Conservation (phyloP, 2,329 filamentous ascomycete genomes). For the Alternaria panax region DNA sequence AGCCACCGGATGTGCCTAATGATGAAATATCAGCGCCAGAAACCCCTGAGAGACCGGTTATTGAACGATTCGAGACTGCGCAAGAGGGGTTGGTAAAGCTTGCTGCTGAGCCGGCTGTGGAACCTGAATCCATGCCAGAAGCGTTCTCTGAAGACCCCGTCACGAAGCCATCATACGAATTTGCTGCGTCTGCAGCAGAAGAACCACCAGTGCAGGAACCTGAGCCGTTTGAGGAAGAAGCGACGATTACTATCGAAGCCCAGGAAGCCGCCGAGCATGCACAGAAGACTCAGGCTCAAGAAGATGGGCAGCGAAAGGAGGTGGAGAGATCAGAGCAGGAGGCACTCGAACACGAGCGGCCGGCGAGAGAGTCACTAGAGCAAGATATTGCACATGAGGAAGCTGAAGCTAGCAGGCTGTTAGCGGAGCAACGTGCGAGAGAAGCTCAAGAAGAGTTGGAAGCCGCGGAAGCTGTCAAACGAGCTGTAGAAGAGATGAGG, state of each 20-base stretch:
- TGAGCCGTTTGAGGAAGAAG: conserved; percentile 7
- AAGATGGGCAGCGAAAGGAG: not conserved
- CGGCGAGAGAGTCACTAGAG: conserved; percentile 1
- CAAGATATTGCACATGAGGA: conserved; percentile 2
- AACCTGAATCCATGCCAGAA: not conserved
- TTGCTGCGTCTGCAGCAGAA: not conserved
- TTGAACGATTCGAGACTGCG: not conserved
- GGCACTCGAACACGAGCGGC: conserved; percentile 7
- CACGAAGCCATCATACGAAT: conserved; percentile 1
- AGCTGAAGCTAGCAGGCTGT: conserved; percentile 6
- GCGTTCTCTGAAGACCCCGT: not conserved
- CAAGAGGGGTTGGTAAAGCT: not conserved
- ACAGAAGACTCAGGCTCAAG: not conserved
- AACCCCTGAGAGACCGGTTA: not conserved
- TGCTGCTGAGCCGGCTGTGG: not conserved
- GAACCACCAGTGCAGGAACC: conserved; percentile 3
- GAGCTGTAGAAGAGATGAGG: not conserved
- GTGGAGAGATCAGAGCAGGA: conserved; percentile 13
- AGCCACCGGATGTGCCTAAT: conserved; percentile 14
- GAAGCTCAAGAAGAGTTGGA: conserved; percentile 8
- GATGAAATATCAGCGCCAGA: conserved; percentile 1
- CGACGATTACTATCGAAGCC: not conserved
- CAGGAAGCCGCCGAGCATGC: not conserved
- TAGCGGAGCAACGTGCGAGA: not conserved
- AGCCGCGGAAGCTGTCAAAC: conserved; percentile 9